A percentile compares a stretch with the other conserved stretches of the same genome.
phyloP scores from a whole-genome alignment of 106 monocot species.

The Dendrobium nobile region DNA sequence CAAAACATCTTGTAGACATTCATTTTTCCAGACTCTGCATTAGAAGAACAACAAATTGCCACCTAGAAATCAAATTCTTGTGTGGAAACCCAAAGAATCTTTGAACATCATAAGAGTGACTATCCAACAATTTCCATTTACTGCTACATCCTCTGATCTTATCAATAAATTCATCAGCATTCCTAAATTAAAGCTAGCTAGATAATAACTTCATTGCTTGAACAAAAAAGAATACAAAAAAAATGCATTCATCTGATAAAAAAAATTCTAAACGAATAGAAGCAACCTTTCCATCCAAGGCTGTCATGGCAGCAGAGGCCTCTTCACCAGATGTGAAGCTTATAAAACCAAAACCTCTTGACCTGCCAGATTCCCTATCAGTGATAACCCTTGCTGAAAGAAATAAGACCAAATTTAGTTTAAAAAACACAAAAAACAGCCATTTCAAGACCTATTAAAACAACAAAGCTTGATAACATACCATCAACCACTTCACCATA shows the following conservation, averaged over 20 bases:
- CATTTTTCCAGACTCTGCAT: too few relatives aligned
- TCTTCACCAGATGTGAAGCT: constrained; percentile 61
- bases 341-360: constrained; percentile 82
- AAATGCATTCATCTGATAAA: background rate
- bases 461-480: background rate
- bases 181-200: too few relatives aligned
- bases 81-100: too few relatives aligned
- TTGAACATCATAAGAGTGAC: too few relatives aligned
- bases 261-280: background rate
- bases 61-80: too few relatives aligned
- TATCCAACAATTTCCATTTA: too few relatives aligned
- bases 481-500: constrained; percentile 83
- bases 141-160: too few relatives aligned
- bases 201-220: too few relatives aligned
- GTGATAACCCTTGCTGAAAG: constrained; percentile 42
- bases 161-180: too few relatives aligned
- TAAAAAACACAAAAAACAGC: background rate
- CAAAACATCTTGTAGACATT: too few relatives aligned
- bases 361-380: constrained; percentile 60
- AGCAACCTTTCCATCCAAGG: constrained; percentile 75
- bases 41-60: too few relatives aligned
- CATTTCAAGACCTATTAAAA: background rate
- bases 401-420: background rate
- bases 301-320: constrained; percentile 59
- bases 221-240: too few relatives aligned